Evolutionary conservation across 495 filamentous ascomycete species (phyloP).

Genomic region (Choiromyces venosus): DNA sequence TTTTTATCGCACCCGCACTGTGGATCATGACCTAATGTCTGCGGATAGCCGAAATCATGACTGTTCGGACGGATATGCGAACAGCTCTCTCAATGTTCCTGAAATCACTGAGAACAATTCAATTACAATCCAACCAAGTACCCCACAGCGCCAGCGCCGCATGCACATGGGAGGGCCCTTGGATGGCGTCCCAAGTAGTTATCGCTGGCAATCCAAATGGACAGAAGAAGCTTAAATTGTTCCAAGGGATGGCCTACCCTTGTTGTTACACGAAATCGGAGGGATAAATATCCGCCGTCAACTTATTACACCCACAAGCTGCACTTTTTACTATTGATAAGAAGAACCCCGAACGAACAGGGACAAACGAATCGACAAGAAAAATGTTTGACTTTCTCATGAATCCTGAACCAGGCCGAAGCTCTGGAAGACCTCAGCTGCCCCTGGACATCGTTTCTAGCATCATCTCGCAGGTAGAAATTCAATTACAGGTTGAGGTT

Average conservation of each 20-base stretch:
- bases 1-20: not conserved
- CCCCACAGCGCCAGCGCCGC: not conserved
- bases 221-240: not conserved
- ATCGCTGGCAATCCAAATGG: not conserved
- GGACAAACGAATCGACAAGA: not conserved
- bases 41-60: not conserved
- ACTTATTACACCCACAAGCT: not conserved
- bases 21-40: not conserved
- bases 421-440: conserved; percentile 23
- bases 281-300: conserved; percentile 1
- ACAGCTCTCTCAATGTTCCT: not conserved
- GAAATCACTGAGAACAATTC: not conserved
- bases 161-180: not conserved
- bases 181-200: not conserved
- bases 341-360: not conserved
- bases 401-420: conserved; percentile 11
- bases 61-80: not conserved
- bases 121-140: not conserved
- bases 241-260: not conserved
- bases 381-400: conserved; percentile 3
- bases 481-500: conserved; percentile 5
- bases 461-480: conserved; percentile 25
- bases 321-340: not conserved
- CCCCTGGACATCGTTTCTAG: conserved; percentile 30
- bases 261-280: not conserved